Evolutionary conservation across 129 eudicot species (phyloP), one percentile per base, ranked within the genome.

Genomic region (Flaveria sonorensis): DNA sequence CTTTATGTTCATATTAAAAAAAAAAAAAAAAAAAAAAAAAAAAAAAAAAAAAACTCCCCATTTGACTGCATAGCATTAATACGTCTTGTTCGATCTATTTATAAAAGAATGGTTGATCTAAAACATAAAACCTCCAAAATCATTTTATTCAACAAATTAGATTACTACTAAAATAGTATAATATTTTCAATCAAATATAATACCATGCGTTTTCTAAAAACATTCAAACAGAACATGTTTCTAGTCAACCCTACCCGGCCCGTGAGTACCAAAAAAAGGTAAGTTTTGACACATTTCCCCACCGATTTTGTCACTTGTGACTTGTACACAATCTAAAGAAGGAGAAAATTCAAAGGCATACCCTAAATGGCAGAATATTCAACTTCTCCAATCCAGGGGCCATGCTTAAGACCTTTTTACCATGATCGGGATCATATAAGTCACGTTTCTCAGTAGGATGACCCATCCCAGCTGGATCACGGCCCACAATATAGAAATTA

Each of bases 401-500:
- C 96, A 92, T 92, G 81, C 98, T 88, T 9, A 92, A 85, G 68
- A 92, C 96, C 81, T 92, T 88, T 89, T 92, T 92, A 64, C 98
- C 98, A 42, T 93, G 96, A 83, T 93, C 95, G 0, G 98, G 95
- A 93, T 93, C 96, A 80, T 93, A 93, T 53, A 93, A 75, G 79
- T 93, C 98, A 81, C 98, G 87, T 88, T 88, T 93, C 71, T 90
- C 98, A 1, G 87, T 85, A 2, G 98, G 98, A 57, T 93, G 98
- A 18, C 98, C 89, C 98, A 93, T 93, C 16, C 98, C 96, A 63
- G 98, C 96, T 7, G 98, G 98, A 81, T 93, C 98, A 70, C 96
- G 95, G 16, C 98, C 98, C 39, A 93, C 98, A 19, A 90, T 93
- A 63, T 93, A 93, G 83, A 93, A 93, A 77, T 93, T 93, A 18